Base-by-base conservation (phyloP, 2,329 filamentous ascomycete genomes). In the Trichoderma breve region DNA sequence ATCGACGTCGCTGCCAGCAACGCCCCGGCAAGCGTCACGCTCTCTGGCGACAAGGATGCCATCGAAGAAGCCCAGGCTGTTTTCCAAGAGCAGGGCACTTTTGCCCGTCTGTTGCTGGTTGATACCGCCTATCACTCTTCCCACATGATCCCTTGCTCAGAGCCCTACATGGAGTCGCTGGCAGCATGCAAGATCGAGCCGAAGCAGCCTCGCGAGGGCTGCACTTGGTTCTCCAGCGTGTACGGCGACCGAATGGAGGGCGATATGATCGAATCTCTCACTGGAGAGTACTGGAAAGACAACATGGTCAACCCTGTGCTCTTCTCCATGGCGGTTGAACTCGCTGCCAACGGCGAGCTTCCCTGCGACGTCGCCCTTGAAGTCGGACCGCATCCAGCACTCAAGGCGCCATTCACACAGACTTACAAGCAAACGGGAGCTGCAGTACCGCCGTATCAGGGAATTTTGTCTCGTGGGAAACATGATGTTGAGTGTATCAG, bases 241-340 rank as follows among this genome's bases (percentile, higher is more conserved):
- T 28, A 43, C 58, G 80, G 80, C 1, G 75, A 74, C 15, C 63
- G 34, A 21, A 53, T n/a, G 32, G 57, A 39, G 9, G 34, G 64
- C 34, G 55, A 66, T n/a, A 60, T 65, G 36, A 63, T 65, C 6
- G 43, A 66, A 14, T n/a, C 58, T 6, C 60, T 63, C 12, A 18
- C 18, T 7, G 60, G 34, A 0, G 15, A 47, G 12, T 72, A 75
- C 68, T 75, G 74, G 73, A 32, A 21, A 14, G 53, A 67, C 26
- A 75, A 75, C 53, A 63, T 74, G 24, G 34, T 68, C 12, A 28
- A 61, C 2, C 68, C 76, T 0, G 78, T 79, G 1, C 62, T 78
- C 0, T 80, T 81, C 73, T 53, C 65, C 9, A 71, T 75, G 14
- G 77, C 76, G 34, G 68, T 75, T 21, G 71, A 72, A 24, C 60